A percentile compares a stretch with the other conserved stretches of the same genome.
phyloP scores from a whole-genome alignment of 2,329 filamentous ascomycete species.

The Sporothrix brunneoviolacea region DNA sequence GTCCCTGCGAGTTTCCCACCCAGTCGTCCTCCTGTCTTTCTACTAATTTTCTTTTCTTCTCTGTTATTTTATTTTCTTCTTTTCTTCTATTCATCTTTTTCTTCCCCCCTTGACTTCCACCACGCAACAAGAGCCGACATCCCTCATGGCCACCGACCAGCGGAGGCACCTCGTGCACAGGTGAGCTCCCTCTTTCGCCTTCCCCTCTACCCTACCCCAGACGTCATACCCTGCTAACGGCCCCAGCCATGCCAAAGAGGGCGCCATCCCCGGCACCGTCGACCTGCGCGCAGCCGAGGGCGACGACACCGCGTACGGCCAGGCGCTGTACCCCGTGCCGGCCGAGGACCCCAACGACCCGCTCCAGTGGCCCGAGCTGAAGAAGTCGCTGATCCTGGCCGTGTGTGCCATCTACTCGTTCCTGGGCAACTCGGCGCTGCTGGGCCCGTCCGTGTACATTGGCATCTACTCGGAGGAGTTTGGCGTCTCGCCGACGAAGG shows the following conservation, averaged over 20 bases:
- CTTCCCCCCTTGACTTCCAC: background rate
- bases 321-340: conserved; percentile 55
- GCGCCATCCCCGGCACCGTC: conserved; percentile 23
- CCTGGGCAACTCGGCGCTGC: conserved; percentile 48
- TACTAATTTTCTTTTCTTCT: background rate
- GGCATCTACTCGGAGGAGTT: conserved; percentile 47
- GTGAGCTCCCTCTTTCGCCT: conserved; percentile 11
- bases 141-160: conserved; percentile 4
- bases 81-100: background rate
- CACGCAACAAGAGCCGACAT: too few relatives aligned
- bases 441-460: conserved; percentile 54
- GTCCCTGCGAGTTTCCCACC: background rate
- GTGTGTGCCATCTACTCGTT: conserved; percentile 51
- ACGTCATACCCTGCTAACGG: background rate
- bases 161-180: conserved; percentile 16
- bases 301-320: conserved; percentile 52
- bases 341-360: conserved; percentile 57
- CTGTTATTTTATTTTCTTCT: background rate
- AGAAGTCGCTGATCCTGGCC: conserved; percentile 51
- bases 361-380: conserved; percentile 48
- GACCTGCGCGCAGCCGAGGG: conserved; percentile 38
- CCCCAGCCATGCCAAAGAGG: conserved; percentile 23
- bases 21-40: background rate
- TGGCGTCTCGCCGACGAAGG: conserved; percentile 40
- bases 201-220: background rate